Evolutionary conservation across 1,284 basidiomycete genomes (phyloP), one percentile per base, ranked within the genome.

Genomic region (Papiliotrema terrestris): DNA sequence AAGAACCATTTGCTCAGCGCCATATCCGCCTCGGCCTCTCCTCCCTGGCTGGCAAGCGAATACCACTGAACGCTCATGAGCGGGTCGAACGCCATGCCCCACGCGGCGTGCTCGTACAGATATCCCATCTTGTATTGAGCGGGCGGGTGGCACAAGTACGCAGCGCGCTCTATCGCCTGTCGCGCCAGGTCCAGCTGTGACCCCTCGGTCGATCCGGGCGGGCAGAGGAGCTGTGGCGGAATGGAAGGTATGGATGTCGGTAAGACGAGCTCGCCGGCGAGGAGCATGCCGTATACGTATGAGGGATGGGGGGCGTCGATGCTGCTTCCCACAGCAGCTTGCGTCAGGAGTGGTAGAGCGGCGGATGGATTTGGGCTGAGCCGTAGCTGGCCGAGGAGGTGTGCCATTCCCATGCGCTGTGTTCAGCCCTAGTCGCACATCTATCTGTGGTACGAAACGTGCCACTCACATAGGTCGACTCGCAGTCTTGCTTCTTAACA

Each of bases 121-220:
- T 91, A 89, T 0, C 93, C 94, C 47, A 91, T 83, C 75, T 96
- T 96, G 81, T 92, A 95, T 71, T 95, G 91, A 0, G 94, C 93
- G 0, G 91, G 86, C 0, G 88, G 81, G 67, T 92, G 94, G 61
- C 87, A 84, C 42, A 96, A 83, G 71, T 84, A 94, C 0, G 92
- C 93, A 0, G 91, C 87, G 13, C 86, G 83, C 67, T 93, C 88
- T 44, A 96, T 82, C 54, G 83, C 81, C 61, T 67, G 68, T 65
- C 72, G 61, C 45, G 67, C 49, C 53, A 72, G 57, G 8, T 68
- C 29, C 29, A 32, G 5, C 29, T 32, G 29, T 5, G 29, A 72
- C 69, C 39, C 78, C 68, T 25, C 79, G 47, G 65, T 52, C 75
- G 72, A 11, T 13, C 59, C 42, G 0, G 59, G 54, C 0, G 75